Base-by-base conservation (phyloP, 208 protist genomes). In the Leishmania braziliensis region DNA sequence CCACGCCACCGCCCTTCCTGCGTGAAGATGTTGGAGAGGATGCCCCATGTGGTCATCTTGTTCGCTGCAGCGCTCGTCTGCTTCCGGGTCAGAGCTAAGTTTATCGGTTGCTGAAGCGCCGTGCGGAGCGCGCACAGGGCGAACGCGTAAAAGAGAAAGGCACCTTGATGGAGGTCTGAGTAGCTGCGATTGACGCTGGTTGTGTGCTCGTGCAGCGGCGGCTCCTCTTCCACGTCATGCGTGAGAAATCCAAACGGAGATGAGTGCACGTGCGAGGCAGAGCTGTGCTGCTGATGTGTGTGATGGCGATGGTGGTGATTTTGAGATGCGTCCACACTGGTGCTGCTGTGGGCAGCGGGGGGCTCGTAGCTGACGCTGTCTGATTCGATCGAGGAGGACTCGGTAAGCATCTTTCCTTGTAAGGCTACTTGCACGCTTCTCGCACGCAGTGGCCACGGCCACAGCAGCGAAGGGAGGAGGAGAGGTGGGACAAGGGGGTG, bases 161-260 rank as follows among this genome's bases (percentile, higher is more conserved):
- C 54, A 29, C 66, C 78, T 36, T 86, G 86, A 70, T 93, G 79
- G 14, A 97, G 75, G 77, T 97, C 90, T 4, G 87, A 90, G 84
- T 95, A 97, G 82, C 89, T 89, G 26, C 93, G 88, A 68, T 88
- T 95, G 48, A 97, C 86, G 77, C 92, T 95, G 58, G 83, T 97
- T n/a, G 93, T 97, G 90, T 95, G 86, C 23, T 77, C 86, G 81
- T 89, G 86, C 81, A 75, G 66, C 23, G 82, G 81, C 12, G 83
- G 81, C 2, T 48, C 39, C 20, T 85, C 77, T 33, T 85, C 82
- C 50, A 78, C 82, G 51, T 78, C 62, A 62, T 78, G 70, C 1
- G 82, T 81, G 60, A 80, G 69, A 68, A 85, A 85, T 36, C 62
- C 82, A 50, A 85, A 65, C 16, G 76, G 77, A 14, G 81, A 80